Conservation (phyloP, 139 green algal species). For the Picochlorum sp. region DNA sequence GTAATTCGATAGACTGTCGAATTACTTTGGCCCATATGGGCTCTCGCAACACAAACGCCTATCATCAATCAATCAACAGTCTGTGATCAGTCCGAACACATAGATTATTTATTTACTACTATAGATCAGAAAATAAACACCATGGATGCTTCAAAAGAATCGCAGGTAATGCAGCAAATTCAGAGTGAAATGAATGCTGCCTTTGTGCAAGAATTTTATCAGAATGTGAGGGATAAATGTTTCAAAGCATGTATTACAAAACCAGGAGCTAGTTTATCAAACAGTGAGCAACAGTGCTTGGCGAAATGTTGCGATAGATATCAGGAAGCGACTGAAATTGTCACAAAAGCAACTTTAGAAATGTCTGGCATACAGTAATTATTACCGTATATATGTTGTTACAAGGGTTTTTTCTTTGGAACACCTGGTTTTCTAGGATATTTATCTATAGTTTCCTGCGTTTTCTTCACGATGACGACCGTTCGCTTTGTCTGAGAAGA, state of each 20-base stretch:
- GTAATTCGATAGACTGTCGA: too few species aligned
- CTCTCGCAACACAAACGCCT: too few species aligned
- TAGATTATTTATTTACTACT: too few species aligned
- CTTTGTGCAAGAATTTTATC: slow-evolving; percentile 34
- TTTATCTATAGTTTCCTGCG: slow-evolving; percentile 29
- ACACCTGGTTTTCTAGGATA: slow-evolving; percentile 58
- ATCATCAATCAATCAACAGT: too few species aligned
- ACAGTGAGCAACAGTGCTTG: slow-evolving; percentile 81
- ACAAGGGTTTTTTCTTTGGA: slow-evolving; percentile 58
- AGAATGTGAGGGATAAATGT: slow-evolving; percentile 90
- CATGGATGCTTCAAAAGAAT: too few species aligned
- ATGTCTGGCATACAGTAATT: slow-evolving; percentile 25
- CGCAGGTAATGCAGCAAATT: slow-evolving; percentile 12
- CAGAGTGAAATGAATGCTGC: slow-evolving; percentile 29
- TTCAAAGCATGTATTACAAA: slow-evolving; percentile 86
- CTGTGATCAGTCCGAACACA: too few species aligned
- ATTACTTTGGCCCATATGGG: too few species aligned
- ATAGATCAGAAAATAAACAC: too few species aligned
- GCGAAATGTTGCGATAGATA: slow-evolving; percentile 73
- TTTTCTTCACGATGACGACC: slow-evolving; percentile 52
- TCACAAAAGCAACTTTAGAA: slow-evolving; percentile 35
- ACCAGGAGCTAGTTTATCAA: slow-evolving; percentile 73
- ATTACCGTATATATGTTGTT: background rate
- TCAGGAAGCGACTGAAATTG: slow-evolving; percentile 33
- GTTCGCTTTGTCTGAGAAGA: slow-evolving; percentile 24